A percentile compares a stretch with the other conserved stretches of the same genome.
phyloP scores from a whole-genome alignment of 441 rosid species.

The Pelargonium australe region DNA sequence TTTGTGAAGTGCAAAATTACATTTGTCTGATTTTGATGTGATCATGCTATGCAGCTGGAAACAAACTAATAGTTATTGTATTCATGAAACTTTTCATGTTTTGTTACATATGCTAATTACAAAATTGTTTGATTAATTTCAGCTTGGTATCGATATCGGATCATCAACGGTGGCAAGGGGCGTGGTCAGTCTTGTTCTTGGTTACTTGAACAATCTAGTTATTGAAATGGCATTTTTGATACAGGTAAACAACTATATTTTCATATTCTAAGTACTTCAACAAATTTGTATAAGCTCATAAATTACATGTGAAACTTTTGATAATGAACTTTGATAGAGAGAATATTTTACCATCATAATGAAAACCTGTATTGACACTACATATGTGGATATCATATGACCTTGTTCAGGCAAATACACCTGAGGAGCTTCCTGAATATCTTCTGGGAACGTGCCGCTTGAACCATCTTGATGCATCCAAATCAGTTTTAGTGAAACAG shows the following conservation, averaged over 20 bases:
- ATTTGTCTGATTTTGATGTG: not conserved
- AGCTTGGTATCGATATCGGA: conserved; percentile 94
- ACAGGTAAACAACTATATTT: conserved; percentile 47
- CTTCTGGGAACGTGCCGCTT: conserved; percentile 88
- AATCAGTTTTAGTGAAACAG: conserved; percentile 44
- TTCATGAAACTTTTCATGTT: not conserved
- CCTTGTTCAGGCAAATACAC: conserved; percentile 65
- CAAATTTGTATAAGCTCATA: not conserved
- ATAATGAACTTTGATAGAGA: not conserved
- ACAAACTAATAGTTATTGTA: not conserved
- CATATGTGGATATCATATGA: not conserved
- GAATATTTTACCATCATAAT: not conserved
- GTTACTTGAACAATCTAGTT: conserved; percentile 87
- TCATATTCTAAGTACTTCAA: not conserved
- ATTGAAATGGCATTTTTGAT: conserved; percentile 92
- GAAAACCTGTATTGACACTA: not conserved
- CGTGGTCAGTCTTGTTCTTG: conserved; percentile 91
- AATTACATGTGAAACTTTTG: not conserved
- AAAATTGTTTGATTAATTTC: conserved; percentile 20
- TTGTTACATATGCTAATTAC: not conserved
- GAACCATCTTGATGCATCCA: conserved; percentile 78
- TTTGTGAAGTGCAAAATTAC: not conserved
- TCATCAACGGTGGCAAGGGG: conserved; percentile 97
- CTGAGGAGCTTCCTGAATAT: conserved; percentile 87
- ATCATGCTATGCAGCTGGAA: not conserved